These are phyloP conservation scores for Talaromyces sp. DNA, from an alignment of 2,329 filamentous ascomycete genomes.

Conservation along the genomic window DNA sequence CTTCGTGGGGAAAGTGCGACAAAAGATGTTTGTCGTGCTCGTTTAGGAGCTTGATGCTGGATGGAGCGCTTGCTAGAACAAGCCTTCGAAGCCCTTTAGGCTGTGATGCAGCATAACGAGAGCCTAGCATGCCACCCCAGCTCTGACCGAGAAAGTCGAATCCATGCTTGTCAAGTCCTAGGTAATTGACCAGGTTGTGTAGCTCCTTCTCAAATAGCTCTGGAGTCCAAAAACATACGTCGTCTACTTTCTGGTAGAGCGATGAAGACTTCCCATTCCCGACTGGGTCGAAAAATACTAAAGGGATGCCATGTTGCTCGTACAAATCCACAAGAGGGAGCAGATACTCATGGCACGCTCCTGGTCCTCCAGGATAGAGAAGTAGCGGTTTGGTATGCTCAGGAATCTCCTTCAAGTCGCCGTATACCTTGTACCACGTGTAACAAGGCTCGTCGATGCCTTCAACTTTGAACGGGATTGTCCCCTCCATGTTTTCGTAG, in stretches of 20 bases:
- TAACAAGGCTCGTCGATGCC: background rate
- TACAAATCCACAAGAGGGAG: background rate
- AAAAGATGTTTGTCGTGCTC: background rate
- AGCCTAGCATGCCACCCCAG: no score
- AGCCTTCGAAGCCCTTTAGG: background rate
- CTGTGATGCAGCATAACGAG: no score
- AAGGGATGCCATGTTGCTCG: background rate
- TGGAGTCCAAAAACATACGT: no score
- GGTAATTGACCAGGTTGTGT: no score
- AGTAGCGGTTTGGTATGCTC: background rate
- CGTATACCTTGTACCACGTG: background rate
- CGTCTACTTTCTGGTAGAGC: no score
- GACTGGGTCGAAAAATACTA: background rate
- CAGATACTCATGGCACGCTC: background rate
- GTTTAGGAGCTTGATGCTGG: background rate
- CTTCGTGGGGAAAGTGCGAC: background rate
- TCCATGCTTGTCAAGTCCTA: no score
- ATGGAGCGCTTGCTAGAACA: background rate
- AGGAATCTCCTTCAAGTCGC: background rate
- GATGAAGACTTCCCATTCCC: background rate
- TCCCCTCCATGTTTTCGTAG: background rate
- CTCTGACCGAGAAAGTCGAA: no score
- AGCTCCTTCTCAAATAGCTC: no score
- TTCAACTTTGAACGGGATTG: background rate
- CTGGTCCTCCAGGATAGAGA: background rate